These are phyloP conservation scores for Wickerhamomyces pijperi DNA, from an alignment of 805 yeast genomes.

Conservation along the genomic window DNA sequence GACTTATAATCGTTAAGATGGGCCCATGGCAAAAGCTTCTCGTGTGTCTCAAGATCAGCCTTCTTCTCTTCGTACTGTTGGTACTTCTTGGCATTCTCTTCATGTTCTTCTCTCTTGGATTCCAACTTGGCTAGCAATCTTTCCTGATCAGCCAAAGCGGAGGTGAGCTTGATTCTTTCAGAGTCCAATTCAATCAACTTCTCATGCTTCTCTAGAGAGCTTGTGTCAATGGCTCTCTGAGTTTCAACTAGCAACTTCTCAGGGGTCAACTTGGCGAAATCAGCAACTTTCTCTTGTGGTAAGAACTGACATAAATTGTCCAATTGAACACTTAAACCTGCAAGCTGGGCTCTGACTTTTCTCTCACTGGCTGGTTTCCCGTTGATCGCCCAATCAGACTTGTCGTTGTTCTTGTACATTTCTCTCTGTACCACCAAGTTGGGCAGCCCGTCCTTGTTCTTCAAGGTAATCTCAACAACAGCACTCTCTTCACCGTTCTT, in stretches of 20 bases:
- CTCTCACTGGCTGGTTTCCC: slow-evolving; percentile 28
- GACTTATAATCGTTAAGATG: slow-evolving; percentile 27
- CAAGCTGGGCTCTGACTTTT: slow-evolving; percentile 33
- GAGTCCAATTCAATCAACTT: slow-evolving; percentile 41
- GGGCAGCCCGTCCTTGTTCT: slow-evolving; percentile 24
- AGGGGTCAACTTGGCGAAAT: slow-evolving; percentile 74
- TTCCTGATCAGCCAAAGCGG: slow-evolving; percentile 22
- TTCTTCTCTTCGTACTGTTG: slow-evolving; percentile 36
- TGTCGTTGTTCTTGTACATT: slow-evolving; percentile 21
- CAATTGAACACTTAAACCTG: slow-evolving; percentile 61
- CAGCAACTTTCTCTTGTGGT: slow-evolving; percentile 92
- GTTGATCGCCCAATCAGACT: slow-evolving; percentile 45
- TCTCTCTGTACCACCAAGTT: slow-evolving; percentile 30
- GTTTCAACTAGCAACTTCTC: slow-evolving; percentile 68
- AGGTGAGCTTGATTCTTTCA: slow-evolving; percentile 25
- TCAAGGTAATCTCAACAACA: slow-evolving; percentile 25
- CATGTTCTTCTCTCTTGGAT: slow-evolving; percentile 25
- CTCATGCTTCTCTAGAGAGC: slow-evolving; percentile 46
- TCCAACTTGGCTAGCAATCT: slow-evolving; percentile 3
- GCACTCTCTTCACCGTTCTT: slow-evolving; percentile 43
- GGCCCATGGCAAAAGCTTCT: slow-evolving; percentile 37
- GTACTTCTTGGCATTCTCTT: slow-evolving; percentile 36
- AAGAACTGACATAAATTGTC: slow-evolving; percentile 89
- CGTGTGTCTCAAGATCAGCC: slow-evolving; percentile 34
- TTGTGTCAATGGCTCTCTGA: slow-evolving; percentile 66